These are phyloP conservation scores for Botrytis porri DNA, from an alignment of 2,329 filamentous ascomycete species.

Conservation along the genomic window DNA sequence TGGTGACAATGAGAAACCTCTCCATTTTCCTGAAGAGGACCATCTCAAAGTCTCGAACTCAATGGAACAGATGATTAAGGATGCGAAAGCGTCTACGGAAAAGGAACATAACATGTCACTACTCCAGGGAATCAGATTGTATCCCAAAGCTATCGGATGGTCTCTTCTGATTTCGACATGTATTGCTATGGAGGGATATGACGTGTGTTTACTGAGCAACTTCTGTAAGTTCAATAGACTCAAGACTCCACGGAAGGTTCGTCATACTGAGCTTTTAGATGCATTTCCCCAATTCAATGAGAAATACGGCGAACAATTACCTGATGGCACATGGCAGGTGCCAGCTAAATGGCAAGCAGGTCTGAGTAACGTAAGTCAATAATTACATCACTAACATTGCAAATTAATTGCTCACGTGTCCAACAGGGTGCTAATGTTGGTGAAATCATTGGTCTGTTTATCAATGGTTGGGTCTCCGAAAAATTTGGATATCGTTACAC, in stretches of 20 bases:
- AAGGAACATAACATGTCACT: slow-evolving; percentile 23
- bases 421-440: slow-evolving; percentile 33
- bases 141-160: slow-evolving; percentile 36
- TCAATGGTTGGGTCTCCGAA: slow-evolving; percentile 49
- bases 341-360: slow-evolving; percentile 37
- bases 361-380: slow-evolving; percentile 29
- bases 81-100: slow-evolving; percentile 16
- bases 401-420: slow-evolving; percentile 7
- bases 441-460: slow-evolving; percentile 46
- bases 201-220: slow-evolving; percentile 39
- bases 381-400: background rate
- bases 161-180: slow-evolving; percentile 41
- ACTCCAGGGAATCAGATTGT: slow-evolving; percentile 28
- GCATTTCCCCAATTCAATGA: slow-evolving; percentile 35
- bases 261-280: slow-evolving; percentile 37
- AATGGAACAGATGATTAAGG: slow-evolving; percentile 19
- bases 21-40: slow-evolving; percentile 12
- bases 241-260: background rate
- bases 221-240: slow-evolving; percentile 35
- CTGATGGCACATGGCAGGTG: slow-evolving; percentile 26
- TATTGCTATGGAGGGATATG: slow-evolving; percentile 45
- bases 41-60: slow-evolving; percentile 14
- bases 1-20: slow-evolving; percentile 12
- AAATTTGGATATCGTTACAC: slow-evolving; percentile 43
- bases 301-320: slow-evolving; percentile 36